Evolutionary conservation across 768 basidiomycete genomes (phyloP).

Genomic region (Termitomyces sp.): DNA sequence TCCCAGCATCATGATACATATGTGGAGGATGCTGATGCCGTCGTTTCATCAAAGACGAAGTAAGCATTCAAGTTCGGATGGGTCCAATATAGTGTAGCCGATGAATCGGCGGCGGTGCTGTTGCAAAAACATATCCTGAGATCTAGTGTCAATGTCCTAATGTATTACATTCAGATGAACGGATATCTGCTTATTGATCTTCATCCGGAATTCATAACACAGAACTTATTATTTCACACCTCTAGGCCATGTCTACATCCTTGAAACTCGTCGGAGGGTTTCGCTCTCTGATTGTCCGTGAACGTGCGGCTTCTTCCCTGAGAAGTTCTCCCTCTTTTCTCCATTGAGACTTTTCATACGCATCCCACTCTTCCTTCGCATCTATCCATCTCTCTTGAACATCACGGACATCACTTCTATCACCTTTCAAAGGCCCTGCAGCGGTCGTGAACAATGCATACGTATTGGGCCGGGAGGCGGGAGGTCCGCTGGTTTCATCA

Average conservation of each 20-base stretch:
- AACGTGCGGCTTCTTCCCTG: conserved; percentile 40
- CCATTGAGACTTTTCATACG: conserved; percentile 78
- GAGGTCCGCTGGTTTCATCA: conserved; percentile 32
- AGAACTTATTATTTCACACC: not conserved
- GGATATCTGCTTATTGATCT: not conserved
- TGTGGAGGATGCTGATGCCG: not conserved
- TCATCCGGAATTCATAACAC: not conserved
- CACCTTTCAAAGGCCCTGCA: conserved; percentile 49
- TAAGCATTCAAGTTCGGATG: not conserved
- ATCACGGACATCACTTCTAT: conserved; percentile 59
- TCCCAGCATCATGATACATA: too few species aligned
- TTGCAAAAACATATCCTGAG: too few species aligned
- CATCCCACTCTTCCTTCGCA: conserved; percentile 77
- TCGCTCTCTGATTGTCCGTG: conserved; percentile 31
- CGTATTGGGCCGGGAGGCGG: conserved; percentile 57
- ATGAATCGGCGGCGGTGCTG: not conserved
- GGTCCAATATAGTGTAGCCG: not conserved
- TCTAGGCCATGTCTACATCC: conserved; percentile 17
- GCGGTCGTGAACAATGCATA: conserved; percentile 69
- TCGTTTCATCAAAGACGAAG: not conserved
- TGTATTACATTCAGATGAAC: not conserved
- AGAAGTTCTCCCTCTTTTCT: conserved; percentile 65
- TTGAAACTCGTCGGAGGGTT: conserved; percentile 17
- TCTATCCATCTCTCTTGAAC: conserved; percentile 97
- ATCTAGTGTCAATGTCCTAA: too few species aligned